Conservation (phyloP, 2,329 filamentous ascomycete species). For the Aspergillus ruber region DNA sequence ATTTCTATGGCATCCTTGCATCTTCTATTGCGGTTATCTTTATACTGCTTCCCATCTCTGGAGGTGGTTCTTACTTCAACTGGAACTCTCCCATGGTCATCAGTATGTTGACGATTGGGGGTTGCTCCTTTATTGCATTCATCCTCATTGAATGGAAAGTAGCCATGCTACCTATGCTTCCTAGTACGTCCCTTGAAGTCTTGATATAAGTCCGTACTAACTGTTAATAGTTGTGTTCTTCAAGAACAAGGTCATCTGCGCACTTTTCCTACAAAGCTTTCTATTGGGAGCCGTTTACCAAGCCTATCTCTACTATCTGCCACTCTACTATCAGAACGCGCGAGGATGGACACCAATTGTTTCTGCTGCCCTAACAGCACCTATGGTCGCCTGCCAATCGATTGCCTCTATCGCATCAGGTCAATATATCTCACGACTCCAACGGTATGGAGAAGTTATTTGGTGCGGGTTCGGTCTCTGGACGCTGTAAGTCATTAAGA, state of each 20-base stretch:
- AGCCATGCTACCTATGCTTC: constrained; percentile 54
- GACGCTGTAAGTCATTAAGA: constrained; percentile 34
- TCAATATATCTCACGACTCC: constrained; percentile 51
- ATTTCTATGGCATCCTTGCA: constrained; percentile 52
- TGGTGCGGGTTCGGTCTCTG: constrained; percentile 43
- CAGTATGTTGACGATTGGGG: constrained; percentile 50
- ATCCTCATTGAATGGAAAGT: constrained; percentile 51
- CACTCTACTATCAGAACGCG: constrained; percentile 57
- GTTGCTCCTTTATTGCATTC: constrained; percentile 43
- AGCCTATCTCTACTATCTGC: constrained; percentile 54
- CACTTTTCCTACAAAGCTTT: constrained; percentile 54
- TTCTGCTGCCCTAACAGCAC: constrained; percentile 48
- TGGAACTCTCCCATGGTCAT: constrained; percentile 55
- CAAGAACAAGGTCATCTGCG: constrained; percentile 46
- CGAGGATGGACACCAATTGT: constrained; percentile 39
- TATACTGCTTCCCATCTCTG: constrained; percentile 58
- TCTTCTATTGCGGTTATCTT: constrained; percentile 53
- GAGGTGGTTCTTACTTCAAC: constrained; percentile 52
- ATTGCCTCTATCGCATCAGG: constrained; percentile 40
- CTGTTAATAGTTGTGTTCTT: constrained; percentile 42
- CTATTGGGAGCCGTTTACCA: constrained; percentile 57
- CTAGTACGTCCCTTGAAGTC: constrained; percentile 23
- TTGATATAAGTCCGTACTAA: constrained; percentile 2
- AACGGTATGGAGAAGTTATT: constrained; percentile 56
- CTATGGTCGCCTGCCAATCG: constrained; percentile 45